Evolutionary conservation across 2,329 filamentous ascomycete species (phyloP), one percentile per base, ranked within the genome.

Genomic region (Canariomyces notabilis): DNA sequence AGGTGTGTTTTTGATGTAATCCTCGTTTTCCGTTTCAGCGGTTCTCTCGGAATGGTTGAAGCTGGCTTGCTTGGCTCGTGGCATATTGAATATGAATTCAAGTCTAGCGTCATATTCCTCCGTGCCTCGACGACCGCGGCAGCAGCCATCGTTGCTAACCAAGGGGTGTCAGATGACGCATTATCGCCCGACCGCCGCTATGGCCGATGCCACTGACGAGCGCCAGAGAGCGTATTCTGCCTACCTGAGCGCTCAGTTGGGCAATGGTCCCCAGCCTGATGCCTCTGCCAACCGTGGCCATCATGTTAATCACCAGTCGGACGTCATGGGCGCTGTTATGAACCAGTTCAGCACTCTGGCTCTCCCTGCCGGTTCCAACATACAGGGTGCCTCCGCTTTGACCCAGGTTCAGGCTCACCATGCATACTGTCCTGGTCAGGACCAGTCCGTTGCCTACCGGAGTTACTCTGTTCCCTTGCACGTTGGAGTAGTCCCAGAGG

Each of bases 331-430:
- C 6, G 50, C 57, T 3, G 53, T 65, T 1, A 54, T 64, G 49
- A 60, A 49, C 20, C 63, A 65, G 19, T 65, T 64, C 46, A 51
- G 54, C 21, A 49, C 55, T 5, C 46, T 65, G 19, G 48, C 50
- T 14, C 39, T 64, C 5, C 51, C 59, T 5, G 16, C 45, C 14
- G 54, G 52, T 6, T 53, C 48, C 15, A 47, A 37, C 41, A 48
- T 61, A 37, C 43, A 53, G 6, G 44, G 22, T 15, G 45, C 38
- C 14, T 50, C 52, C 9, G 37, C 37, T 19, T 35, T 55, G 31
- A 44, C 53, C 5, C 55, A 56, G 43, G 22, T 52, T 6, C 57
- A 56, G 32, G 40, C 57, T 22, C 39, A 52, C 34, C 49, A 58
- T 59, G 48, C 53, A 38, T 55, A 64, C 38, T 57, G 55, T 46